Evolutionary conservation across 441 rosid genomes (phyloP), one percentile per base, ranked within the genome.

Genomic region (Aquilaria agallochum): DNA sequence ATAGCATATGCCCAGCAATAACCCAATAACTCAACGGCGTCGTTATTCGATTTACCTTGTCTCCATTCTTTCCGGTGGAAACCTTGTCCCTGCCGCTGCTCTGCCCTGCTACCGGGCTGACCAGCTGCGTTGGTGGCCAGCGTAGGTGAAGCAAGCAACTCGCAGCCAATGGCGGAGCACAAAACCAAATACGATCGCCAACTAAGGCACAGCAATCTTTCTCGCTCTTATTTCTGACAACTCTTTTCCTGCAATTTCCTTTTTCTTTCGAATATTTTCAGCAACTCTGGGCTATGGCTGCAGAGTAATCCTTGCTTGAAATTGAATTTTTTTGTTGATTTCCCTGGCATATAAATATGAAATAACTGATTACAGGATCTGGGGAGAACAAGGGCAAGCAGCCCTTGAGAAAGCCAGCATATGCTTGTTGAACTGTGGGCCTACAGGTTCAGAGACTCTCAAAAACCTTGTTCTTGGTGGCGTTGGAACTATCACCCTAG

Each of bases 381-480:
- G 99, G 96, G 99, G 99, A 55, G 99, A 94, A 73, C 83, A 76
- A 84, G 99, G 99, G 42, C 97, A 94, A 72, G 65, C 77, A 30
- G 87, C 95, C 44, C 78, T 94, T 2, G 99, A 91, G 73, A 83
- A 80, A 63, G 87, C 97, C 51, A 89, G 96, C 46, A 81, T 91
- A 67, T 91, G 99, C 78, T 78, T 91, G 76, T 93, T 91, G 31
- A 91, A 89, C 59, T 94, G 99, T 68, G 96, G 99, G 56, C 97
- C 97, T 27, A 91, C 99, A 2, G 96, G 99, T 69, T 89, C 99
- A 0, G 99, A 94, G 68, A 80, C 97, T 1, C 74, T 94, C 40
- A 94, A 94, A 60, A 94, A 91, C 74, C 90, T 94, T 67, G 97
- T 94, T 40, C 99, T 94, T 34, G 97, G 99, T 60, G 97, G 99